These are phyloP conservation scores for Tetracentron sinense DNA, from an alignment of 164 flowering plant genomes.

Conservation along the genomic window DNA sequence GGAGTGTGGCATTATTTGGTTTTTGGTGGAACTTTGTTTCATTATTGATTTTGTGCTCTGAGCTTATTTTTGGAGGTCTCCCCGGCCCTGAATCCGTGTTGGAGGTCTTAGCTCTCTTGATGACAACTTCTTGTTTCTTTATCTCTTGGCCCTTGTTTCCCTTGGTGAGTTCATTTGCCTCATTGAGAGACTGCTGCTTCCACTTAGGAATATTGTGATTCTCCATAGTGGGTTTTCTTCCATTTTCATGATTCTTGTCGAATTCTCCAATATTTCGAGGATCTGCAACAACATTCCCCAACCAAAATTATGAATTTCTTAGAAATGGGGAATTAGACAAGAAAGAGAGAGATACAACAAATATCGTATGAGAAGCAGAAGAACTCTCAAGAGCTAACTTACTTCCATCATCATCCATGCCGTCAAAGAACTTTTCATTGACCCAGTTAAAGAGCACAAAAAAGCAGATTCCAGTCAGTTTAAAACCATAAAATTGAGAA, in stretches of 20 bases:
- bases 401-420: conserved; percentile 98
- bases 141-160: conserved; percentile 33
- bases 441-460: conserved; percentile 8
- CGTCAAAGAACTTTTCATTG: conserved; percentile 74
- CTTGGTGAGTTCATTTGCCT: conserved; percentile 20
- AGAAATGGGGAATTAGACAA: conserved; percentile 29
- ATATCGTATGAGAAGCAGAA: conserved; percentile 5
- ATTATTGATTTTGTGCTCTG: conserved; percentile 26
- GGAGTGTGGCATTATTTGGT: conserved; percentile 25
- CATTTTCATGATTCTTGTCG: conserved; percentile 44
- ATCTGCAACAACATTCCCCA: conserved; percentile 52
- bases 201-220: conserved; percentile 24
- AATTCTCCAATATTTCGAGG: conserved; percentile 52
- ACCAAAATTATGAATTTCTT: conserved; percentile 17
- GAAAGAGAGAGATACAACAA: conserved; percentile 27
- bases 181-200: conserved; percentile 25
- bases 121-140: conserved; percentile 32
- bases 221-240: conserved; percentile 30
- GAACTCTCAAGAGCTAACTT: conserved; percentile 34
- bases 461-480: conserved; percentile 29
- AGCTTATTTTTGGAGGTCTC: conserved; percentile 42
- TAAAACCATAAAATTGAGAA: background rate
- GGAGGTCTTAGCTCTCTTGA: conserved; percentile 41
- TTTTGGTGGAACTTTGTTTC: conserved; percentile 35
- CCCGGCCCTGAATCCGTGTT: conserved; percentile 40